Percentiles rank a stretch among this genome's conserved stretches.
phyloP scores from a whole-genome alignment of 2,329 filamentous ascomycete genomes.

The Herpomyces periplanetae region DNA sequence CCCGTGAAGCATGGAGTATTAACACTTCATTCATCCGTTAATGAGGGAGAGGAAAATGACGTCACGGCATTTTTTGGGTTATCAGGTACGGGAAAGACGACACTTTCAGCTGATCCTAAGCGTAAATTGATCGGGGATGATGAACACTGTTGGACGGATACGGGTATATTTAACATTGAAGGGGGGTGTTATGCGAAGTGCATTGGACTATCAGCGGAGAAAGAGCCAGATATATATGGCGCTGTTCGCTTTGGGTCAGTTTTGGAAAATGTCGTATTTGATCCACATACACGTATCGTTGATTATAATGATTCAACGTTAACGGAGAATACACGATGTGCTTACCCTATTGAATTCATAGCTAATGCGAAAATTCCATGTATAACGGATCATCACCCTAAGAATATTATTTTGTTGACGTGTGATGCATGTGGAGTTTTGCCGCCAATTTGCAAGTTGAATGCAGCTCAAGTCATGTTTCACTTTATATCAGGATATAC shows the following conservation, averaged over 20 bases:
- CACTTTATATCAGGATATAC: constrained; percentile 99
- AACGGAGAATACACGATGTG: constrained; percentile 91
- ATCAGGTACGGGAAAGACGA: constrained; percentile 94
- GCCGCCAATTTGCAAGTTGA: constrained; percentile 86
- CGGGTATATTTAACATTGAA: constrained; percentile 95
- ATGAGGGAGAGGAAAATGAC: constrained; percentile 72
- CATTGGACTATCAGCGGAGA: constrained; percentile 83
- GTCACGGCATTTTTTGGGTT: constrained; percentile 98
- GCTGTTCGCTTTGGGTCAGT: constrained; percentile 91
- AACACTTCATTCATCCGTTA: constrained; percentile 89
- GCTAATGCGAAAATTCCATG: constrained; percentile 95
- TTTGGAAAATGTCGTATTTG: constrained; percentile 92
- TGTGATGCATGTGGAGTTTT: constrained; percentile 92
- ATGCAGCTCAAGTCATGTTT: constrained; percentile 90
- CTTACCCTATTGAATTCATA: constrained; percentile 98
- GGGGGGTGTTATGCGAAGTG: constrained; percentile 98
- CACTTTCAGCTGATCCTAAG: constrained; percentile 80
- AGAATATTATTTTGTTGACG: constrained; percentile 89
- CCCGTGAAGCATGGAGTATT: constrained; percentile 97
- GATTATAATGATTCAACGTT: constrained; percentile 84
- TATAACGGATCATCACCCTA: constrained; percentile 46
- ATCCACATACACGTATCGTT: constrained; percentile 49
- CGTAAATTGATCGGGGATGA: constrained; percentile 86
- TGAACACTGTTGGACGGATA: constrained; percentile 97
- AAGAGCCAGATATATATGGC: constrained; percentile 89